phyloP scores from a whole-genome alignment of 305 asterid genomes.

The Solanum aculeatissimum region DNA sequence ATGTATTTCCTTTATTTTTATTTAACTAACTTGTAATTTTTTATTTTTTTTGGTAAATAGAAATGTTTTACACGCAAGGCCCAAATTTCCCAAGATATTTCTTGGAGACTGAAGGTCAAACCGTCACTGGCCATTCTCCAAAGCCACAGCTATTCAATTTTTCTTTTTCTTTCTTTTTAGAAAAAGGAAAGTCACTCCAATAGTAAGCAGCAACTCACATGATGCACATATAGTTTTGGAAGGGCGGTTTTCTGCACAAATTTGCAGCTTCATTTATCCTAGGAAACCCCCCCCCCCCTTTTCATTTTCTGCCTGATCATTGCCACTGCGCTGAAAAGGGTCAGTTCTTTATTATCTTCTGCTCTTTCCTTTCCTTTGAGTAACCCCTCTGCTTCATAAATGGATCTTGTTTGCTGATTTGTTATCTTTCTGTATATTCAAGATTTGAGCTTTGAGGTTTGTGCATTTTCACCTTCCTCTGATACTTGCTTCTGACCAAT shows the following conservation, averaged over 20 bases:
- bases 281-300: neutral
- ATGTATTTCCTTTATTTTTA: too few species aligned
- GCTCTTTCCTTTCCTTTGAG: neutral
- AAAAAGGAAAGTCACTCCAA: neutral
- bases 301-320: neutral
- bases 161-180: too few species aligned
- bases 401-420: constrained; percentile 3
- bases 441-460: neutral
- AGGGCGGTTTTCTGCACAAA: neutral
- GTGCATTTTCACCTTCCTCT: neutral
- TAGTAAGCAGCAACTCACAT: neutral
- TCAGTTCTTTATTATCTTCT: neutral
- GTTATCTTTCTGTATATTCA: neutral
- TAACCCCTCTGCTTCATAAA: neutral
- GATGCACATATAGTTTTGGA: neutral
- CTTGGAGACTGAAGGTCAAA: neutral
- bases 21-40: too few species aligned
- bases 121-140: neutral
- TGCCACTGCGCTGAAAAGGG: neutral
- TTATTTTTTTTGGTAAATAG: neutral
- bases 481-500: neutral
- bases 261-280: neutral
- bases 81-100: neutral
- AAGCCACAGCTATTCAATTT: neutral
- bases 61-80: neutral